Base-by-base conservation (phyloP, 108 stramenopile species). In the Epithemia pelagica region DNA sequence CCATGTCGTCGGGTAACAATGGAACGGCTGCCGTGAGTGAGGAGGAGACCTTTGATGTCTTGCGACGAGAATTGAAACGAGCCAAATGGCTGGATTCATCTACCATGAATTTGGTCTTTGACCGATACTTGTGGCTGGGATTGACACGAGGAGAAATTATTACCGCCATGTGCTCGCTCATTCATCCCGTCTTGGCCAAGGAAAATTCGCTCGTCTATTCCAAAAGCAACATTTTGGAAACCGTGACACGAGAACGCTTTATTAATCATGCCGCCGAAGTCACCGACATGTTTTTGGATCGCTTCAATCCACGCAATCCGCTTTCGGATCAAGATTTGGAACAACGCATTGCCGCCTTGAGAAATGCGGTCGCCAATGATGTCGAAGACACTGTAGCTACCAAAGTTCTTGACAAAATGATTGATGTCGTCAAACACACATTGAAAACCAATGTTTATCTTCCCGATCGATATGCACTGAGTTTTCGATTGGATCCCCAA, bases 371-470 rank as follows among this genome's bases (percentile, higher is more conserved):
- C 32, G 75, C 78, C 32, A 76, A 59, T n/a, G 89, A 90, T 64
- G 90, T 91, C n/a, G 90, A 89, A 64, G 90, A 91, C 30, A 76
- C 82, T 27, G 61, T 77, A 53, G 91, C 89, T 30, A 68, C 77
- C 29, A 85, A 75, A 52, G 54, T 94, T 28, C 70, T 97, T 32
- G 61, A 70, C 37, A 92, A 91, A 68, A 95, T 92, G 90, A 80
- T 95, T 66, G 89, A 96, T 21, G 87, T 94, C 55, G 86, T 96
- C 66, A 71, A 80, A 25, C 76, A 85, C 65, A 96, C 96, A 1
- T 70, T 84, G 63, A 84, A 90, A 59, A 97, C 98, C 26, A 99
- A 99, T 69, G 64, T 96, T 32, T 96, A 92, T 84, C 83, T 95
- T 88, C 79, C 85, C 29, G 77, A 97, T 73, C 90, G 98, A 25